Evolutionary conservation across 1,284 basidiomycete genomes (phyloP).

Genomic region (Cryptococcus sp.): DNA sequence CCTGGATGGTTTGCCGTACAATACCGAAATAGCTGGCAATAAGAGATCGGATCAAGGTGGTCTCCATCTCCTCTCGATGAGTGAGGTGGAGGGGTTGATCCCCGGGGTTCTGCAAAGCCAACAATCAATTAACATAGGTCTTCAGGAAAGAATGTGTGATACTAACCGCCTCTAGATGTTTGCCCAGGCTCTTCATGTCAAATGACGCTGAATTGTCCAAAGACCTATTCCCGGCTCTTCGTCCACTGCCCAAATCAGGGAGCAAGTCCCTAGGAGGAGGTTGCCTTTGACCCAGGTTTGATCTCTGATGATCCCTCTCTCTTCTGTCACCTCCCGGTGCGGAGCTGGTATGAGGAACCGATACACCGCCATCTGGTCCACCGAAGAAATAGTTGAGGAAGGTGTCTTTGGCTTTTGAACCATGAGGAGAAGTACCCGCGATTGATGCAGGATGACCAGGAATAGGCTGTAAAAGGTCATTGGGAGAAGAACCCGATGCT

Average conservation of each 20-base stretch:
- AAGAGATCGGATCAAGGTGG: constrained; percentile 86
- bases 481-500: constrained; percentile 20
- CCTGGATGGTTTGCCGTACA: constrained; percentile 93
- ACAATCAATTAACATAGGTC: constrained; percentile 15
- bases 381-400: constrained; percentile 96
- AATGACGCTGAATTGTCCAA: constrained; percentile 66
- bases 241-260: constrained; percentile 48
- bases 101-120: constrained; percentile 59
- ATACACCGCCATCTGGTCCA: constrained; percentile 56
- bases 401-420: constrained; percentile 67
- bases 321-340: constrained; percentile 15
- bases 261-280: constrained; percentile 36
- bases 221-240: constrained; percentile 55
- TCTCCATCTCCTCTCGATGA: constrained; percentile 92
- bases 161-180: constrained; percentile 89
- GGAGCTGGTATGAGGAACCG: constrained; percentile 9
- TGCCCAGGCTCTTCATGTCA: constrained; percentile 98
- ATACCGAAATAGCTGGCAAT: constrained; percentile 97
- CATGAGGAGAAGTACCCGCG: constrained; percentile 51
- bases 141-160: neutral
- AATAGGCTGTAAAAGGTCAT: constrained; percentile 22
- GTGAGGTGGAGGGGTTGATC: constrained; percentile 63
- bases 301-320: constrained; percentile 16
- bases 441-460: constrained; percentile 56
- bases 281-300: neutral